These are phyloP conservation scores for Clarireedia monteithiana DNA, from an alignment of 2,329 filamentous ascomycete genomes.

Conservation along the genomic window DNA sequence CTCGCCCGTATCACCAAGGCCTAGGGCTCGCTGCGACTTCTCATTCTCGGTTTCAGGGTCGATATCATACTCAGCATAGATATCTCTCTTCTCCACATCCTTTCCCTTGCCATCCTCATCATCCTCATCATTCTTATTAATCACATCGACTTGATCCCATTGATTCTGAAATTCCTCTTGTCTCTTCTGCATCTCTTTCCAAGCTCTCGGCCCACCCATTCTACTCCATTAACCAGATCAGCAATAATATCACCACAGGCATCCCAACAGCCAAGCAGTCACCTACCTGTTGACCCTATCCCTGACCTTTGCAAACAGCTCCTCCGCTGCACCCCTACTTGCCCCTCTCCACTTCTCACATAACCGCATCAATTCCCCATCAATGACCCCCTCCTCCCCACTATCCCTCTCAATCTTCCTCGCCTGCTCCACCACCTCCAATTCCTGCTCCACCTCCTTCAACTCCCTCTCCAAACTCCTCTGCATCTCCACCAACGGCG, in stretches of 20 bases:
- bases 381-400: slow-evolving; percentile 39
- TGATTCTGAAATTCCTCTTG: slow-evolving; percentile 33
- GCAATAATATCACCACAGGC: neutral
- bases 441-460: slow-evolving; percentile 29
- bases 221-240: slow-evolving; percentile 12
- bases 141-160: slow-evolving; percentile 32
- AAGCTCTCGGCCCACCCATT: slow-evolving; percentile 55
- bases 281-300: slow-evolving; percentile 46
- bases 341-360: slow-evolving; percentile 53
- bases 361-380: slow-evolving; percentile 48
- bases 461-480: slow-evolving; percentile 29
- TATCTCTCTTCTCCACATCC: slow-evolving; percentile 29
- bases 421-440: slow-evolving; percentile 46
- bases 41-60: slow-evolving; percentile 30
- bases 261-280: neutral
- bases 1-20: slow-evolving; percentile 29
- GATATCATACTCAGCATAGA: slow-evolving; percentile 28
- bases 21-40: slow-evolving; percentile 27
- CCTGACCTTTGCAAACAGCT: slow-evolving; percentile 53
- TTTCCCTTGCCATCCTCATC: slow-evolving; percentile 32
- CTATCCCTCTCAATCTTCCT: slow-evolving; percentile 37
- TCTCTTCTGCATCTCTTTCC: slow-evolving; percentile 42
- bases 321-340: slow-evolving; percentile 57
- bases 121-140: slow-evolving; percentile 26
- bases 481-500: slow-evolving; percentile 25